Base-by-base conservation (phyloP, 805 yeast genomes). In the Scheffersomyces coipomensis region DNA sequence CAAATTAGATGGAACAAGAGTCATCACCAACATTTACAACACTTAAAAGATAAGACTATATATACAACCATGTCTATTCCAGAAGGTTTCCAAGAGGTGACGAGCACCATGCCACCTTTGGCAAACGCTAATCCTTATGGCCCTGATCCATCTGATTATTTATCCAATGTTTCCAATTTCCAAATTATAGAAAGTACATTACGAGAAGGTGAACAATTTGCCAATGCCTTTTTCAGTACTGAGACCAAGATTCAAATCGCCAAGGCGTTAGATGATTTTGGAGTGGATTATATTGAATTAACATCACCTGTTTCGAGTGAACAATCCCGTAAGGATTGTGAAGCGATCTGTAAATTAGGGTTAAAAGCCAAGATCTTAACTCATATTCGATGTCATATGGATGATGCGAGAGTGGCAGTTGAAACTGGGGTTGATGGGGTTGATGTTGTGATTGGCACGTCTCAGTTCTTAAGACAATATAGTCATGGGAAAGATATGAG, bases 361-460 rank as follows among this genome's bases (percentile, higher is more conserved):
- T 80, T 91, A 64, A 88, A 86, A 71, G 91, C 97, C 48, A 91
- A 93, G 74, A 88, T 93, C 48, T 78, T 91, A 52, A 91, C 99
- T 35, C 98, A 91, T 66, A 93, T 93, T 52, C 81, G 98, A 68
- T 91, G 99, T 70, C 97, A 91, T 71, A 91, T 91, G 97, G 98
- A 91, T 66, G 99, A 93, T 58, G 99, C 98, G 41, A 78, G 84
- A 55, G 87, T 93, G 44, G 99, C 99, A 5, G 99, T 91, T 34
- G 93, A 88, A 59, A 91, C 98, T 29, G 98, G 99, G 63, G 99
- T 93, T 38, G 98, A 93, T 63, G 99, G 98, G 69, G 98, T 91
- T 46, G 97, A 93, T 71, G 97, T 91, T 42, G 97, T 91, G 44
- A 91, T 91, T 66, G 98, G 98, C 49, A 91, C 98, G 17, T 90